Percentiles rank a stretch among this genome's conserved stretches.
phyloP scores from a whole-genome alignment of 2,329 filamentous ascomycete species.

The Penicillium sp. region DNA sequence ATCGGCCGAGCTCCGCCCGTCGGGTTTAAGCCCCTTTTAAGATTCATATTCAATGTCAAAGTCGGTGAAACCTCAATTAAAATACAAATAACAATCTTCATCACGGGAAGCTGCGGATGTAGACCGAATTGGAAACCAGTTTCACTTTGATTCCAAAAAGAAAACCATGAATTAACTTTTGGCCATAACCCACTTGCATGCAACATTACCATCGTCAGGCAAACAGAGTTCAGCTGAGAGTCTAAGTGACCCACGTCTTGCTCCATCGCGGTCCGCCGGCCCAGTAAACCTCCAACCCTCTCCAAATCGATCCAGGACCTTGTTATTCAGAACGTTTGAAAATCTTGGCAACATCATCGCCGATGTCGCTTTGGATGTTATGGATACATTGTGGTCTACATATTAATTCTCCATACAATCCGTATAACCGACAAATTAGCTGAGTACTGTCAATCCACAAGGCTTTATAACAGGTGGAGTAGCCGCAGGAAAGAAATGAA shows the following conservation, averaged over 20 bases:
- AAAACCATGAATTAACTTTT: neutral
- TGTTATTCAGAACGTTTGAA: neutral
- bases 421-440: neutral
- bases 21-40: neutral
- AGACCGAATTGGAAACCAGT: neutral
- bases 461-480: neutral
- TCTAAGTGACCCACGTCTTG: conserved; percentile 10
- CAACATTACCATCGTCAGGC: no score
- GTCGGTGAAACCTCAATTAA: no score
- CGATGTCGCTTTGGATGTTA: neutral
- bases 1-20: conserved; percentile 2
- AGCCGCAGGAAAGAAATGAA: neutral
- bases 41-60: neutral
- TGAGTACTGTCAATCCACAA: neutral
- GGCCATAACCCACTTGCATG: neutral
- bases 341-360: neutral
- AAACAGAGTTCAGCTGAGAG: conserved; percentile 1
- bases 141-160: neutral
- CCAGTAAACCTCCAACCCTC: neutral
- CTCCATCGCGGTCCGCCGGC: conserved; percentile 9
- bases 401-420: no score
- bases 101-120: neutral
- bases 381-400: neutral
- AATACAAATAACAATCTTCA: neutral
- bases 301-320: neutral